Evolutionary conservation across 2,329 filamentous ascomycete genomes (phyloP), one percentile per base, ranked within the genome.

Genomic region (Trichophyton equinum): DNA sequence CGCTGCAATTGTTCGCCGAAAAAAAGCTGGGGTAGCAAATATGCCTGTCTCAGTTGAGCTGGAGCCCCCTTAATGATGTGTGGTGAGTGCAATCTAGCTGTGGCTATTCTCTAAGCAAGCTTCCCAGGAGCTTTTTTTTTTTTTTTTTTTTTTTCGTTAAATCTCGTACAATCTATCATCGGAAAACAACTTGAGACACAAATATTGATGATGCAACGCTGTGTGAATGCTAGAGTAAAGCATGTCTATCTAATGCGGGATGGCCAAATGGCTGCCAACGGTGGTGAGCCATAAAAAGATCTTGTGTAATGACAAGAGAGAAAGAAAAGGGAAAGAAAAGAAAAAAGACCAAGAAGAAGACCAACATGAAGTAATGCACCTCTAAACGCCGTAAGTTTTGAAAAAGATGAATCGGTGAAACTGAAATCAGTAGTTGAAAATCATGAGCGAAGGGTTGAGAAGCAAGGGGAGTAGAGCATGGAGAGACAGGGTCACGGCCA

Each of bases 381-480:
- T 57, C 33, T 38, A 40, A 42, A 57, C 38, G 33, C 55, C 30
- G 30, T 20, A 13, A 9, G 30, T 20, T 7, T 44, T 44, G n/a
- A n/a, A 15, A n/a, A 7, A 18, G n/a, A 8, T 44, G 6, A 9
- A 11, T 1, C 13, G 18, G 7, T 20, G 30, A 18, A 42, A 38
- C 7, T 1, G 33, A 13, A 44, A 59, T 56, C 60, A 66, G 61
- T 66, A 66, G 40, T 66, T 66, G 42, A 66, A 66, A 11, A 66
- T 60, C 65, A 66, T 66, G 49, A 66, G 58, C n/a, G 65, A 65
- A 47, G 65, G 65, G 57, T 66, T 66, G 4, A 66, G 60, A 30
- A 66, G 61, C 22, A 66, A 51, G 4, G 65, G 65, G 42, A 66
- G 62, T 33, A 66, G 64, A 47, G 62, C 64, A 38, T 66, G 65